Conservation (phyloP, 148 eudicot species). For the Beta vulgaris region DNA sequence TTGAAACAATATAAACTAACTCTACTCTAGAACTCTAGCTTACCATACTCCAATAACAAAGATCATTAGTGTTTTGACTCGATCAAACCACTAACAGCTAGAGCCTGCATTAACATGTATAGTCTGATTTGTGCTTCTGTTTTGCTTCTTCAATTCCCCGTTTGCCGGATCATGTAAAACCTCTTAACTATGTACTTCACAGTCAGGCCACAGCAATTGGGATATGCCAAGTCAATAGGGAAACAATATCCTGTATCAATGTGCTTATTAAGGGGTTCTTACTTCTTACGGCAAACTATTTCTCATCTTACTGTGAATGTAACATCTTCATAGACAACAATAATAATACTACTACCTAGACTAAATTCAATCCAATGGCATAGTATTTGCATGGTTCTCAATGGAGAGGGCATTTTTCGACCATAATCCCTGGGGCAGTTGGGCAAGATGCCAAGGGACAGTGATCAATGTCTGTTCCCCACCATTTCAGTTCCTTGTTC, state of each 20-base stretch:
- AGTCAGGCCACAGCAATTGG: background rate
- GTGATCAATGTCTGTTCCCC: constrained; percentile 86
- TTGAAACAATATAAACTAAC: background rate
- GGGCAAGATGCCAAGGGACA: constrained; percentile 92
- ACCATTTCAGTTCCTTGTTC: constrained; percentile 74
- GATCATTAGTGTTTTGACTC: too few species aligned
- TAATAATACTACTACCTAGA: constrained; percentile 3
- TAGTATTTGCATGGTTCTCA: constrained; percentile 14
- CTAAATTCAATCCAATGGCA: constrained; percentile 1
- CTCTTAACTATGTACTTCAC: background rate
- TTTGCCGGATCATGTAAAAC: background rate
- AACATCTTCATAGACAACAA: constrained; percentile 9
- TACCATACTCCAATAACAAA: too few species aligned
- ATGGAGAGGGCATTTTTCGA: constrained; percentile 66
- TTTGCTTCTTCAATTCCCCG: background rate
- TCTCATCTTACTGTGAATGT: constrained; percentile 1
- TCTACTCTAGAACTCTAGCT: background rate
- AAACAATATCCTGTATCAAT: background rate
- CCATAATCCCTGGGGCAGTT: constrained; percentile 76
- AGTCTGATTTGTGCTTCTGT: background rate
- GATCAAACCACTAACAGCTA: background rate
- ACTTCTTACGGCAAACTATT: background rate
- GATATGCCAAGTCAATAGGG: background rate
- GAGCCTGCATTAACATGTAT: too few species aligned
- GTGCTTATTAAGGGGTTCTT: constrained; percentile 10